These are phyloP conservation scores for Ganoderma multipileum DNA, from an alignment of 1,284 basidiomycete genomes.

Conservation along the genomic window DNA sequence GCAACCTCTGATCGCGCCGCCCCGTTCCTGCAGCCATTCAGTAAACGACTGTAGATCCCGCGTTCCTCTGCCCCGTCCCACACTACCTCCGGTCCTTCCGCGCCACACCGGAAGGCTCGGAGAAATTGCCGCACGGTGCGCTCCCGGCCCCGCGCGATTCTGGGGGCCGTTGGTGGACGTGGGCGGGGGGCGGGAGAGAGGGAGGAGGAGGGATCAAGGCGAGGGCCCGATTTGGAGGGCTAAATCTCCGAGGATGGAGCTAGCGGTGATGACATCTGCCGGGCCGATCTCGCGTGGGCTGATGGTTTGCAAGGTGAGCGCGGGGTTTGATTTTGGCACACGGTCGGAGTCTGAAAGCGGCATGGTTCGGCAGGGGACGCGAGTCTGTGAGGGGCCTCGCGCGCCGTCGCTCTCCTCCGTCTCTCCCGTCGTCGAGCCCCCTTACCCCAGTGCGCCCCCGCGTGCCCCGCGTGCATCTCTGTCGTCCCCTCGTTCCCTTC, in stretches of 20 bases:
- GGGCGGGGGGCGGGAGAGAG: not conserved
- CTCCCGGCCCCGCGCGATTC: not conserved
- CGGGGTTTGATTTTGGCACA: conserved; percentile 17
- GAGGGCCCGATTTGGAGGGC: conserved; percentile 9
- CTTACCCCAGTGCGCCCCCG: conserved; percentile 9
- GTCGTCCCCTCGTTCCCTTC: not conserved
- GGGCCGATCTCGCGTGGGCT: conserved; percentile 31
- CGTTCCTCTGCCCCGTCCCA: conserved; percentile 12
- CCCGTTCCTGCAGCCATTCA: conserved; percentile 12
- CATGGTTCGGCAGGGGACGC: conserved; percentile 20
- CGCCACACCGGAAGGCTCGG: not conserved
- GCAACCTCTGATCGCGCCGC: conserved; percentile 26
- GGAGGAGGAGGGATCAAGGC: conserved; percentile 16
- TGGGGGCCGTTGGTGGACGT: not conserved
- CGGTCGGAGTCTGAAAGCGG: conserved; percentile 26
- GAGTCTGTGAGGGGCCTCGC: conserved; percentile 9
- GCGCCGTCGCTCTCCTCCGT: conserved; percentile 6
- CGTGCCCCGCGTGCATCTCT: conserved; percentile 2
- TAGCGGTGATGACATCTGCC: conserved; percentile 27
- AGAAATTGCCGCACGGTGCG: not conserved
- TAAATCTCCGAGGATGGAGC: conserved; percentile 23
- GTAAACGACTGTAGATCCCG: conserved; percentile 26
- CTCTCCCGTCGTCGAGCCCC: conserved; percentile 7
- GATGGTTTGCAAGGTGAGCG: conserved; percentile 7
- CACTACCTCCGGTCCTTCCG: not conserved